Evolutionary conservation across 192 early-diverging fungal genomes (phyloP).

Genomic region (Coemansia erecta): DNA sequence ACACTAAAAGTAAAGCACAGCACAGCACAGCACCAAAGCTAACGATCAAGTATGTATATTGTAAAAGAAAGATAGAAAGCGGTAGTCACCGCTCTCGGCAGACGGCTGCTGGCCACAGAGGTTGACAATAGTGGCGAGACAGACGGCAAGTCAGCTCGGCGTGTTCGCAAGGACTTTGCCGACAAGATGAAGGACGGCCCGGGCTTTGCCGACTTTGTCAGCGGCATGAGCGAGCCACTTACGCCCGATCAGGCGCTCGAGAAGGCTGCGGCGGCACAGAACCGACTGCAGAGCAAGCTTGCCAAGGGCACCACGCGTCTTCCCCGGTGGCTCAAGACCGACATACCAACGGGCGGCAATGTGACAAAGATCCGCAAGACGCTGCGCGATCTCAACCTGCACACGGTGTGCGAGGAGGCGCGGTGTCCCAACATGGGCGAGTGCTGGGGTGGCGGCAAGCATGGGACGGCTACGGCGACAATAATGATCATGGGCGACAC

Average conservation of each 20-base stretch:
- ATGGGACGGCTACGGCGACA: constrained; percentile 93
- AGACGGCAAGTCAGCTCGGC: constrained; percentile 15
- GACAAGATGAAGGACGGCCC: constrained; percentile 53
- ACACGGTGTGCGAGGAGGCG: constrained; percentile 98
- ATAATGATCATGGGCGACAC: constrained; percentile 99
- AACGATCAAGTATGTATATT: too few relatives aligned
- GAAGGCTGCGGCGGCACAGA: constrained; percentile 14
- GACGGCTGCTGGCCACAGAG: constrained; percentile 34
- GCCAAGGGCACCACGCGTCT: constrained; percentile 49
- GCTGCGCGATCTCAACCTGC: constrained; percentile 88
- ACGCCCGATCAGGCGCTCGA: constrained; percentile 34
- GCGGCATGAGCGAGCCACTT: constrained; percentile 21
- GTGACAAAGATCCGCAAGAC: constrained; percentile 85
- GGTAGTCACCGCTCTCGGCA: neutral
- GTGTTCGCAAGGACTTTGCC: constrained; percentile 47
- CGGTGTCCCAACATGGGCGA: constrained; percentile 98
- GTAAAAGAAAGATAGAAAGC: too few relatives aligned
- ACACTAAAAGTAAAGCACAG: too few relatives aligned
- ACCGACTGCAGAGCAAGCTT: neutral
- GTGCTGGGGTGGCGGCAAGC: constrained; percentile 97
- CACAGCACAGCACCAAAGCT: too few relatives aligned
- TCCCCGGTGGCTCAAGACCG: constrained; percentile 94
- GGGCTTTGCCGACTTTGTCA: constrained; percentile 54
- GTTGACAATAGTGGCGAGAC: constrained; percentile 1
- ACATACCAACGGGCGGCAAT: constrained; percentile 78